phyloP scores from a whole-genome alignment of 2,329 filamentous ascomycete genomes.

The Penicillium rolfsii region DNA sequence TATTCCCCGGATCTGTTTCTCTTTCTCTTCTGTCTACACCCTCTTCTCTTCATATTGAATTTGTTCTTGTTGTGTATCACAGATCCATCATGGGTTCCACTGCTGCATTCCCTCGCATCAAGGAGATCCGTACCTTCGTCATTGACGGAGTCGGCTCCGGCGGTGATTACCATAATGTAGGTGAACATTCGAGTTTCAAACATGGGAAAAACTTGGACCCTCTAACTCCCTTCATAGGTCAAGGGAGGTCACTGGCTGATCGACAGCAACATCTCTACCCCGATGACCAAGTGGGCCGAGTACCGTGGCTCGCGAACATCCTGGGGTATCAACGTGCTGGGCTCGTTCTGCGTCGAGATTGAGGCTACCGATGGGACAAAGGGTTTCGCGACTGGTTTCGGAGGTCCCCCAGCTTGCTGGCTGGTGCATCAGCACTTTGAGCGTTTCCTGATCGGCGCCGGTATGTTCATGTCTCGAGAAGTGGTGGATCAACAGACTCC shows the following conservation, averaged over 20 bases:
- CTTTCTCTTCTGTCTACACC: conserved; percentile 8
- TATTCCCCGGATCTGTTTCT: conserved; percentile 9
- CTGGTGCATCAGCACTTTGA: conserved; percentile 91
- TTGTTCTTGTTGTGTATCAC: not conserved
- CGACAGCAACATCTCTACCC: conserved; percentile 88
- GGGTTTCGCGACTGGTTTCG: conserved; percentile 91
- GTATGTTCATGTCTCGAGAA: conserved; percentile 40
- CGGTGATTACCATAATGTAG: conserved; percentile 81
- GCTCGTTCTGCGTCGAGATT: conserved; percentile 88
- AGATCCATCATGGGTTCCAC: conserved; percentile 36
- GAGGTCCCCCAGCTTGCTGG: conserved; percentile 92
- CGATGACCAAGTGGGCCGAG: conserved; percentile 85
- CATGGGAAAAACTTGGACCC: not conserved
- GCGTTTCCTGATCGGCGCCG: conserved; percentile 82
- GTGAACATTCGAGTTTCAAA: not conserved
- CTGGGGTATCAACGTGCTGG: conserved; percentile 94
- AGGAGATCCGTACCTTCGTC: conserved; percentile 51
- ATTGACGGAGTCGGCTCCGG: conserved; percentile 53
- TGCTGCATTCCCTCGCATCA: conserved; percentile 48
- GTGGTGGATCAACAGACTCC: not conserved
- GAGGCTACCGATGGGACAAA: conserved; percentile 89
- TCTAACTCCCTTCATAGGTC: conserved; percentile 32
- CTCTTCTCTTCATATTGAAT: conserved; percentile 1
- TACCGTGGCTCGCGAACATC: conserved; percentile 86
- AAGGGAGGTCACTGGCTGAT: conserved; percentile 73